phyloP scores from a whole-genome alignment of 495 filamentous ascomycete species.

The Tirmania nivea region DNA sequence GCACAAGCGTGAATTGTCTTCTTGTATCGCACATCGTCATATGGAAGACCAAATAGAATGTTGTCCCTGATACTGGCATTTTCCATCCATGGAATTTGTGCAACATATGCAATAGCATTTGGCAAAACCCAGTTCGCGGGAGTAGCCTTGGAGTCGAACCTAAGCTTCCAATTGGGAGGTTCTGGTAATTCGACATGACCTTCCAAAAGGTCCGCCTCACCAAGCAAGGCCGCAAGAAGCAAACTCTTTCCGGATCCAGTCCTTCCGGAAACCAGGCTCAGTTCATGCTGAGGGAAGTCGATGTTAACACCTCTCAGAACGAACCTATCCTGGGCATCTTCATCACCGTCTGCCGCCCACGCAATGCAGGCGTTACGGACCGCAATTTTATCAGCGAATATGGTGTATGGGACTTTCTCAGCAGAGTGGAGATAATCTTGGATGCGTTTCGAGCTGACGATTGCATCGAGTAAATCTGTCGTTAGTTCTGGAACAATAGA shows the following conservation, averaged over 20 bases:
- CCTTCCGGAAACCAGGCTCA: constrained; percentile 50
- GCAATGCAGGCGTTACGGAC: constrained; percentile 51
- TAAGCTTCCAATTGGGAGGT: constrained; percentile 24
- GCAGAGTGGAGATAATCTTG: constrained; percentile 45
- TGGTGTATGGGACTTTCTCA: constrained; percentile 39
- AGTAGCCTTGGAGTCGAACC: constrained; percentile 36
- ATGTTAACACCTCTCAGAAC: constrained; percentile 40
- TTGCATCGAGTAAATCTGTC: constrained; percentile 46
- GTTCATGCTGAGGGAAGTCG: constrained; percentile 39
- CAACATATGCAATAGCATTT: constrained; percentile 48
- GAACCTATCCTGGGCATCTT: constrained; percentile 34
- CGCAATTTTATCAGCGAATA: constrained; percentile 33
- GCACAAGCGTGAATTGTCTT: constrained; percentile 48
- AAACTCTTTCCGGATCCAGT: constrained; percentile 50
- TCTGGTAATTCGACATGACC: constrained; percentile 32
- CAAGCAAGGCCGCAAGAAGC: constrained; percentile 40
- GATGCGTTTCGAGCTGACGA: constrained; percentile 52
- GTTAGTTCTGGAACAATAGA: constrained; percentile 52
- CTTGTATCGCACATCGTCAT: constrained; percentile 38
- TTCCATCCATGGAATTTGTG: constrained; percentile 73
- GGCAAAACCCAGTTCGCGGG: constrained; percentile 49
- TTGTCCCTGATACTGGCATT: constrained; percentile 58
- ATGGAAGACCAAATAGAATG: constrained; percentile 53
- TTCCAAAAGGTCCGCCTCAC: constrained; percentile 36
- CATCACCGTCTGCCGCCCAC: constrained; percentile 43